Base-by-base conservation (phyloP, 345 rosid genomes). In the Citrus trifoliata region DNA sequence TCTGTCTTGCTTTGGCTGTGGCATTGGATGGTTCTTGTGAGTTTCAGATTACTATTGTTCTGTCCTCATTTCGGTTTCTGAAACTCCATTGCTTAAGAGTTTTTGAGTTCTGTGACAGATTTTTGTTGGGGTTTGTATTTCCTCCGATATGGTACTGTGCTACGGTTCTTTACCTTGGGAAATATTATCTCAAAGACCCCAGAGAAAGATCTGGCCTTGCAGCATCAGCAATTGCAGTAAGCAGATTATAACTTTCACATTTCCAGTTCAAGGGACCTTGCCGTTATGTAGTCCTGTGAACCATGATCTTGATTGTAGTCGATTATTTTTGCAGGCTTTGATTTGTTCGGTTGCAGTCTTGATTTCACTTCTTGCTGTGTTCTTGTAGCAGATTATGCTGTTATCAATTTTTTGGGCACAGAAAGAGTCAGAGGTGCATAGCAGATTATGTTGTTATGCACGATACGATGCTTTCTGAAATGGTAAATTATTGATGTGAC, bases 191-290 rank as follows among this genome's bases (percentile, higher is more conserved):
- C 61, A 81, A 73, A 46, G 82, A 81, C n/a, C 80, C 84, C 5
- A 81, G 84, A 42, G 87, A 84, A 40, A 51, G 84, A 38, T 56
- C 81, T 21, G 82, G 86, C n/a, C 84, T 81, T 6, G 87, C 87
- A 18, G 87, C 87, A 67, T 84, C 87, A 21, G 83, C 87, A 30
- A 84, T 81, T 67, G 84, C 77, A 25, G 85, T 84, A 76, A 78
- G 80, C 62, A 71, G 35, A 68, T 32, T 30, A 24, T 10, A 24
- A 40, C 19, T 9, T 66, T 18, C 14, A 12, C n/a, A 48, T 27
- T 42, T 18, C 58, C 58, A 53, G 6, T 53, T 53, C 58, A 53
- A 53, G 22, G 1, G 22, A 53, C 28, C 28, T 71, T 71, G 14
- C 24, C 33, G 3, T 24, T 61, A 18, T 38, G 2, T 13, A 42